phyloP scores from a whole-genome alignment of 176 grass and related monocot genomes.

The Aegilops speltoides region DNA sequence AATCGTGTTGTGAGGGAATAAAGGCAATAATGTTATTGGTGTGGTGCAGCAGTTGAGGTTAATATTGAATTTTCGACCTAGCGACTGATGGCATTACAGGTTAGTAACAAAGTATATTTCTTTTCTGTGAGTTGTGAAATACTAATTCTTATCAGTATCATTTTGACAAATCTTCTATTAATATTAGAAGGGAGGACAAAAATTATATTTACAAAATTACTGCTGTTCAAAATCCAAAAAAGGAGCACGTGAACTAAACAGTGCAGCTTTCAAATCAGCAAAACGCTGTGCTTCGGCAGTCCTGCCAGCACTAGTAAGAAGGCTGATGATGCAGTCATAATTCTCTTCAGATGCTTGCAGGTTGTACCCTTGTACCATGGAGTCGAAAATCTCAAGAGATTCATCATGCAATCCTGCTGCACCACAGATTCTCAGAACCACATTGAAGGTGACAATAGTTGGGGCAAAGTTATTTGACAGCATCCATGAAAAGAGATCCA shows the following conservation, averaged over 20 bases:
- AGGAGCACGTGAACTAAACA: slow-evolving; percentile 35
- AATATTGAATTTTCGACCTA: neutral
- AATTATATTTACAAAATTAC: slow-evolving; percentile 33
- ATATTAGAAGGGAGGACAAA: neutral
- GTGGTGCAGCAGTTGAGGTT: neutral
- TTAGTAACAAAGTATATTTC: neutral
- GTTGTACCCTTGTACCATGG: slow-evolving; percentile 68
- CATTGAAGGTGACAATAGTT: slow-evolving; percentile 66
- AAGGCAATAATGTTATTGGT: neutral
- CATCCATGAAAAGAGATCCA: slow-evolving; percentile 74
- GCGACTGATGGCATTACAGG: neutral
- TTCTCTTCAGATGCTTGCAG: slow-evolving; percentile 71
- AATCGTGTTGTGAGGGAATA: neutral
- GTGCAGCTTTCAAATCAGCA: slow-evolving; percentile 60
- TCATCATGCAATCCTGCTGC: slow-evolving; percentile 50
- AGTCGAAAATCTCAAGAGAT: slow-evolving; percentile 63
- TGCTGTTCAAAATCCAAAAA: slow-evolving; percentile 21
- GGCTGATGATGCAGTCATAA: slow-evolving; percentile 72
- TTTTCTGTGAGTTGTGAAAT: neutral
- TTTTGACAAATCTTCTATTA: slow-evolving; percentile 1
- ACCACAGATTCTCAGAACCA: slow-evolving; percentile 59
- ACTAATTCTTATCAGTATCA: slow-evolving; percentile 1
- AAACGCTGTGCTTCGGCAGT: slow-evolving; percentile 68
- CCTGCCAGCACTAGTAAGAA: slow-evolving; percentile 51
- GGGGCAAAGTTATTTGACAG: slow-evolving; percentile 70